Conservation (phyloP, 495 filamentous ascomycete genomes). For the Penicillium salamii region DNA sequence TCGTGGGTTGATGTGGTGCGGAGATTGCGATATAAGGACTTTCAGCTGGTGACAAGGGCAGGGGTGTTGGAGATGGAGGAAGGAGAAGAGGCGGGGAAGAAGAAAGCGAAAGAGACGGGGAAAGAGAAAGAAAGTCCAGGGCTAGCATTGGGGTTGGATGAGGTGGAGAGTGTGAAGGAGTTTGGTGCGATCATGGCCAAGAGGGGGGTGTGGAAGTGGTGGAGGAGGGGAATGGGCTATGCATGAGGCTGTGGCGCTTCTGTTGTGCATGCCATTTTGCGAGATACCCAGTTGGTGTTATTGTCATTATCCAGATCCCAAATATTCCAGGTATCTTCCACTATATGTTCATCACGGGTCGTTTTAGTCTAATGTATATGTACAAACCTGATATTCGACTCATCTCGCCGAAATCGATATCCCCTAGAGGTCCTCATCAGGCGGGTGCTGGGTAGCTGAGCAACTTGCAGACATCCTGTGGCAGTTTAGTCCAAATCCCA, state of each 20-base stretch:
- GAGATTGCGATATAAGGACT: conserved; percentile 49
- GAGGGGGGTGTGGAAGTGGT: conserved; percentile 45
- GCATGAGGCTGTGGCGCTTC: conserved; percentile 10
- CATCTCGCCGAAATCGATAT: conserved; percentile 1
- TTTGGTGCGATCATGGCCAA: conserved; percentile 43
- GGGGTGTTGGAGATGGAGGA: conserved; percentile 8
- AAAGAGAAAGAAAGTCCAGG: neutral
- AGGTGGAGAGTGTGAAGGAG: conserved; percentile 46
- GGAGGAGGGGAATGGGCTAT: conserved; percentile 51
- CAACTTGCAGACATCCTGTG: conserved; percentile 47
- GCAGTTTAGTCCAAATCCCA: conserved; percentile 1
- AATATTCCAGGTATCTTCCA: too few species aligned
- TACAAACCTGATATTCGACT: neutral
- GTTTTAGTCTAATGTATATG: neutral
- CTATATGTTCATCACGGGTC: too few species aligned
- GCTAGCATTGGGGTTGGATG: conserved; percentile 20
- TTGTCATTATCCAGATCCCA: too few species aligned
- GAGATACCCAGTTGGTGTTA: conserved; percentile 4
- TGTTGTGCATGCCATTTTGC: neutral
- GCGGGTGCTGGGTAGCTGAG: conserved; percentile 48
- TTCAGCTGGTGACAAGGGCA: conserved; percentile 42
- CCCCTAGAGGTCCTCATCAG: too few species aligned
- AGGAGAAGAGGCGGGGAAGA: neutral
- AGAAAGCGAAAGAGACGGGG: neutral
- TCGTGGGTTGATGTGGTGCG: conserved; percentile 57